phyloP scores from a whole-genome alignment of 441 rosid genomes.

The Gossypium davidsonii region DNA sequence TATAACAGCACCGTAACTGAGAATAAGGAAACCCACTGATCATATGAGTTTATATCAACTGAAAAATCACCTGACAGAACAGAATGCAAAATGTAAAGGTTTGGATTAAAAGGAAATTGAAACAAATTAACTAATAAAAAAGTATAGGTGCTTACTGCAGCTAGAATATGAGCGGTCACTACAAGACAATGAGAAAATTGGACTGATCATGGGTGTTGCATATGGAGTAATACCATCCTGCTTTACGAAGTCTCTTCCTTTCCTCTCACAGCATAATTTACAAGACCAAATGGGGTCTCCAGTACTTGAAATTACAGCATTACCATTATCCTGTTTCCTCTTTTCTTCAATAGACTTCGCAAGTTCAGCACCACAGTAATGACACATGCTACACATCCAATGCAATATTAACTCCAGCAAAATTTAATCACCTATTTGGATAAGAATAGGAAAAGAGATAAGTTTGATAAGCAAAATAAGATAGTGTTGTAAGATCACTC shows the following conservation, averaged over 20 bases:
- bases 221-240: slow-evolving; percentile 28
- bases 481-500: not conserved
- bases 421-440: slow-evolving; percentile 20
- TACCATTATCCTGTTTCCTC: slow-evolving; percentile 21
- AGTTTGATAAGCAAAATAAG: not conserved
- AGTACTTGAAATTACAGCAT: slow-evolving; percentile 23
- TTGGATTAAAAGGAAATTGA: slow-evolving; percentile 15
- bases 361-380: slow-evolving; percentile 37
- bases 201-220: slow-evolving; percentile 46
- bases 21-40: slow-evolving; percentile 36
- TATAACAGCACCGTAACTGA: slow-evolving; percentile 2
- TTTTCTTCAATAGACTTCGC: slow-evolving; percentile 22
- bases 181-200: slow-evolving; percentile 52
- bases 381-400: slow-evolving; percentile 48
- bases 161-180: slow-evolving; percentile 65
- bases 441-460: not conserved
- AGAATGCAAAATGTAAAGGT: slow-evolving; percentile 5
- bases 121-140: not conserved
- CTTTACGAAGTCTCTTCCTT: slow-evolving; percentile 23
- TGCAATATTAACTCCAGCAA: slow-evolving; percentile 12
- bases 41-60: slow-evolving; percentile 52
- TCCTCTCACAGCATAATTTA: slow-evolving; percentile 47
- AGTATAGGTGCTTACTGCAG: slow-evolving; percentile 37
- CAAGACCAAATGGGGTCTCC: slow-evolving; percentile 31
- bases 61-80: slow-evolving; percentile 58